Evolutionary conservation across 2,329 filamentous ascomycete species (phyloP), one percentile per base, ranked within the genome.

Genomic region (Calonectria pteridis): DNA sequence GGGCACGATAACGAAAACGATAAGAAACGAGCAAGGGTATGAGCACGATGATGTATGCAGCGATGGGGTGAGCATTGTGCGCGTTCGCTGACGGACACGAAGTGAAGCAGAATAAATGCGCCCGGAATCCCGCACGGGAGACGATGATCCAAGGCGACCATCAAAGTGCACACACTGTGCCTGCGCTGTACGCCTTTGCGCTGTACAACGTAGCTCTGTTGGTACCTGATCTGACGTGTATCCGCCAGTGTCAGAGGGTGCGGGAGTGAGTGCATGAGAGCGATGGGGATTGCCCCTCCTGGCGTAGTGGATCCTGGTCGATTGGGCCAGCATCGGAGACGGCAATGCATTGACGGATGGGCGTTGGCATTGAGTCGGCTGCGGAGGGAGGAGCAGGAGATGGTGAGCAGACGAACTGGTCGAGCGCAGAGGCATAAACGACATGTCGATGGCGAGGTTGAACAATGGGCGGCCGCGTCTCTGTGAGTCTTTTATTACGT

Each of bases 161-260:
- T 26, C 66, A 46, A 40, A 28, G 49, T 29, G 49, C 49, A 29
- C 10, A 51, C 13, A 29, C 11, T 7, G 50, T 31, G 43, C 43
- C 43, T 53, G 55, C 31, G 29, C 31, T 55, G 28, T 55, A 9
- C 35, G 33, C 43, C 20, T 59, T 37, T 59, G 55, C 33, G 35
- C 46, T 53, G 50, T 35, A 31, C 50, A 37, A 33, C 59, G 35
- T 65, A 55, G 63, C 53, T 67, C 26, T 43, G 35, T 71, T 58
- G 46, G 55, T 68, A 70, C 55, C 65, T 72, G 65, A 77, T 72
- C 77, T 78, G 67, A 73, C 73, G 71, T 77, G 76, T 76, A 78
- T 67, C 51, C 35, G 43, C 18, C 55, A 58, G 63, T 66, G 70
- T 49, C 71, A 46, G 67, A 40, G 49, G 28, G 55, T 69, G 58